Percentiles rank a stretch among this genome's conserved stretches.
These are phyloP conservation scores for Rhynchosporium graminicola DNA, from an alignment of 2,329 filamentous ascomycete genomes.

Conservation along the genomic window DNA sequence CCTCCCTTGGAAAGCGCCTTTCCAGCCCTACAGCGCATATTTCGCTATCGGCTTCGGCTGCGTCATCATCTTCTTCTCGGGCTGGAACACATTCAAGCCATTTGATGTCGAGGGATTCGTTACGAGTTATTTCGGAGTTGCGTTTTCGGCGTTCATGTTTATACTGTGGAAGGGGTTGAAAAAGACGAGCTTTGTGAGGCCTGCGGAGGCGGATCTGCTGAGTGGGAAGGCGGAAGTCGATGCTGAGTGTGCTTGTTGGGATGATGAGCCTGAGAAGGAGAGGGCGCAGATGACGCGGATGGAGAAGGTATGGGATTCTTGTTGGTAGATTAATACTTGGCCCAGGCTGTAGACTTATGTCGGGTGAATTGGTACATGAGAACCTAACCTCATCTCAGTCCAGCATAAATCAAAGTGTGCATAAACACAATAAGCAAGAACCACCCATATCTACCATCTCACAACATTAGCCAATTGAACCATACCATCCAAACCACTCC, in stretches of 20 bases:
- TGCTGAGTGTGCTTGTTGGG: conserved; percentile 18
- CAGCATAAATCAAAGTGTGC: too few relatives aligned
- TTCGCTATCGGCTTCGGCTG: conserved; percentile 14
- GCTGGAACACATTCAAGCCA: conserved; percentile 17
- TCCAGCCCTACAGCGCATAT: conserved; percentile 16
- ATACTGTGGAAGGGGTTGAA: conserved; percentile 19
- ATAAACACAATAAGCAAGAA: too few relatives aligned
- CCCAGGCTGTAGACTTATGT: too few relatives aligned
- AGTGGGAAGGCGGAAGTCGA: conserved; percentile 18
- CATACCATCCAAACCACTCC: too few relatives aligned
- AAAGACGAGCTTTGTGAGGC: conserved; percentile 15
- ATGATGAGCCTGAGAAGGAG: conserved; percentile 19
- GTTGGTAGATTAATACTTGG: conserved; percentile 8
- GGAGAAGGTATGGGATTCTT: conserved; percentile 17
- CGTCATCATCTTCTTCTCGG: conserved; percentile 11
- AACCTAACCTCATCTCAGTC: too few relatives aligned
- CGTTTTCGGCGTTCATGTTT: conserved; percentile 19
- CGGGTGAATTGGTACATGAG: too few relatives aligned
- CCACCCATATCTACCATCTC: too few relatives aligned
- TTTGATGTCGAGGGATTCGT: conserved; percentile 17
- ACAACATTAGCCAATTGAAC: too few relatives aligned
- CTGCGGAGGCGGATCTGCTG: conserved; percentile 7
- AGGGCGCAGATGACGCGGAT: conserved; percentile 16
- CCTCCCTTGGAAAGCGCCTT: conserved; percentile 18
- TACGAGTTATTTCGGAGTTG: conserved; percentile 17